phyloP scores from a whole-genome alignment of 495 filamentous ascomycete species.

The Neurospora sp. region DNA sequence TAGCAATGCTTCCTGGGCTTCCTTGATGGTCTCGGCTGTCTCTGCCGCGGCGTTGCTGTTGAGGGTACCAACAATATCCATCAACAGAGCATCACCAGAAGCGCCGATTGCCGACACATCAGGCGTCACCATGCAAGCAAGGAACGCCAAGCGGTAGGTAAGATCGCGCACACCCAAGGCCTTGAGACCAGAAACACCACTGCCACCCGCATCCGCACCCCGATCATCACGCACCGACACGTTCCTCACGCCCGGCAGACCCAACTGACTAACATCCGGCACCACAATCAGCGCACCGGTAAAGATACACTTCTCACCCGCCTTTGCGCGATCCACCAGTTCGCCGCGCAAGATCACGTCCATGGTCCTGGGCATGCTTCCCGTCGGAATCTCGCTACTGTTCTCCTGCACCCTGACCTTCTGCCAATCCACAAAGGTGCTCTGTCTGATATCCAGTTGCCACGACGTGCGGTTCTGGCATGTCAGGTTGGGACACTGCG shows the following conservation, averaged over 20 bases:
- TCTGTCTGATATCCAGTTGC: constrained; percentile 91
- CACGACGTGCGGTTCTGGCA: constrained; percentile 85
- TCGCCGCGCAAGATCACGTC: constrained; percentile 96
- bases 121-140: constrained; percentile 93
- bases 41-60: constrained; percentile 59
- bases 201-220: constrained; percentile 67
- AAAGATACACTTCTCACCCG: constrained; percentile 96
- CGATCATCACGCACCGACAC: constrained; percentile 83
- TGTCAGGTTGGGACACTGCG: constrained; percentile 86
- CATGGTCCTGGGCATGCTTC: constrained; percentile 97
- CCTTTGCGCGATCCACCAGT: constrained; percentile 94
- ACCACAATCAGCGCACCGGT: constrained; percentile 94
- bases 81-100: constrained; percentile 29
- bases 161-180: constrained; percentile 88
- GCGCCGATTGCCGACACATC: constrained; percentile 67
- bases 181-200: constrained; percentile 80
- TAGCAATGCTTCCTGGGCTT: constrained; percentile 80
- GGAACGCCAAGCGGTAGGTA: constrained; percentile 94
- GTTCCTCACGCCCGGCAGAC: constrained; percentile 75
- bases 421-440: constrained; percentile 98
- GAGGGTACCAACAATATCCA: constrained; percentile 71
- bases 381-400: constrained; percentile 93
- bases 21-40: constrained; percentile 57
- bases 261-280: constrained; percentile 91
- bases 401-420: constrained; percentile 97